Percentiles rank a stretch among this genome's conserved stretches.
phyloP scores from a whole-genome alignment of 371 early-diverging fungal species.

The Phascolomyces articulosus region DNA sequence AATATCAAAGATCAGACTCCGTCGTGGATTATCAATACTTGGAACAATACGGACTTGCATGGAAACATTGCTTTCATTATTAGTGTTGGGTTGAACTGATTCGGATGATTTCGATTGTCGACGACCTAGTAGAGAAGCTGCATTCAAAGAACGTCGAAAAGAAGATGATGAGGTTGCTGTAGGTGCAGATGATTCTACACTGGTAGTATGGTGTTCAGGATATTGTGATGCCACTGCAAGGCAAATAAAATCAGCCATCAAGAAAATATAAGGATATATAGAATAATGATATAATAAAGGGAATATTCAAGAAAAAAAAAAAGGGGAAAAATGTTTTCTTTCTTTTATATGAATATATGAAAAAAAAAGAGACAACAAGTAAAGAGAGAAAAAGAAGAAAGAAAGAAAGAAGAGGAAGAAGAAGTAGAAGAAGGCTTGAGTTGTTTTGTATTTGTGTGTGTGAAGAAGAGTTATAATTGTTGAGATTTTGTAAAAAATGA shows the following conservation, averaged over 20 bases:
- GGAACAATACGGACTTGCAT: constrained; percentile 75
- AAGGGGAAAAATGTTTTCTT: neutral
- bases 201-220: constrained; percentile 5
- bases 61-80: neutral
- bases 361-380: constrained; percentile 7
- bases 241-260: constrained; percentile 27
- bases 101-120: constrained; percentile 12
- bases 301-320: too few species aligned
- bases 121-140: constrained; percentile 13
- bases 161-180: neutral
- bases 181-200: neutral
- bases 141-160: constrained; percentile 19
- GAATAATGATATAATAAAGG: too few species aligned
- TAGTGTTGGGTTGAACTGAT: neutral
- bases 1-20: constrained; percentile 77
- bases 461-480: too few species aligned
- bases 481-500: too few species aligned
- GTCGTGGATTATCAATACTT: constrained; percentile 65
- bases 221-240: constrained; percentile 22
- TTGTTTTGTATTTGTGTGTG: too few species aligned
- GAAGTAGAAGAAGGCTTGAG: too few species aligned
- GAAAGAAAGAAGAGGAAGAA: neutral
- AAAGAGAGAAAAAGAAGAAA: neutral
- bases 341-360: too few species aligned
- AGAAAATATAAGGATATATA: neutral